A percentile compares a stretch with the other conserved stretches of the same genome.
These are phyloP conservation scores for Astrephomene gubernaculifera DNA, from an alignment of 139 green algal genomes.

Conservation along the genomic window DNA sequence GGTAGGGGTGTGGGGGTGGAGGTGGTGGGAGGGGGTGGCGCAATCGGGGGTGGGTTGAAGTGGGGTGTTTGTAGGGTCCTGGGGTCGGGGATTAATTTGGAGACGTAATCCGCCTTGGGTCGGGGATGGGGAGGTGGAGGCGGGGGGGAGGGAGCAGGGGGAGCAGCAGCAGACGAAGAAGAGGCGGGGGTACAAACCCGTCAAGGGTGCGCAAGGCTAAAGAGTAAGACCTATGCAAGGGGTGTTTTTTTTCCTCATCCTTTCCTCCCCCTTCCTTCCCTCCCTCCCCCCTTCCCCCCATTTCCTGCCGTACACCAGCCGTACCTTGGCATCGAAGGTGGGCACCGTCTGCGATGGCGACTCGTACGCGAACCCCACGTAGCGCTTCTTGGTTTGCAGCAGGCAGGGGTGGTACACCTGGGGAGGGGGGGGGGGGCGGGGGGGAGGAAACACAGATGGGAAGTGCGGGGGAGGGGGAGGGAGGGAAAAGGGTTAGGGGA, in stretches of 20 bases:
- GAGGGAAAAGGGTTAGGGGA: no score
- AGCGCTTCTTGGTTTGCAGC: conserved; percentile 98
- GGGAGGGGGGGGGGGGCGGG: neutral
- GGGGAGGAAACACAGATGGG: neutral
- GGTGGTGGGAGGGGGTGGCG: neutral
- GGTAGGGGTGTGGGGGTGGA: neutral
- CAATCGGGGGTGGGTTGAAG: neutral
- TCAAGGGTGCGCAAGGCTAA: no score
- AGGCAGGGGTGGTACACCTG: conserved; percentile 95
- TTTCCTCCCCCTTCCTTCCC: no score
- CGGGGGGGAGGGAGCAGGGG: no score
- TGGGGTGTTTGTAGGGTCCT: neutral
- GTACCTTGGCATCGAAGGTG: conserved; percentile 83
- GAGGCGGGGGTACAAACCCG: no score
- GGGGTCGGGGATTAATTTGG: neutral
- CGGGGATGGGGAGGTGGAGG: no score
- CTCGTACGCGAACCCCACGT: conserved; percentile 95
- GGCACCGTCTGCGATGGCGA: conserved; percentile 68
- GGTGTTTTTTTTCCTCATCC: no score
- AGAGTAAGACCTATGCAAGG: no score
- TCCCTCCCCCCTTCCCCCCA: no score
- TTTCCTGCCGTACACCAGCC: no score
- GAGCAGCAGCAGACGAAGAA: no score
- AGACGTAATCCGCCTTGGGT: no score
- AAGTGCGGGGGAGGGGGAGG: neutral